Evolutionary conservation across 352 stramenopile genomes (phyloP), one percentile per base, ranked within the genome.

Genomic region (Bremia lactucae): DNA sequence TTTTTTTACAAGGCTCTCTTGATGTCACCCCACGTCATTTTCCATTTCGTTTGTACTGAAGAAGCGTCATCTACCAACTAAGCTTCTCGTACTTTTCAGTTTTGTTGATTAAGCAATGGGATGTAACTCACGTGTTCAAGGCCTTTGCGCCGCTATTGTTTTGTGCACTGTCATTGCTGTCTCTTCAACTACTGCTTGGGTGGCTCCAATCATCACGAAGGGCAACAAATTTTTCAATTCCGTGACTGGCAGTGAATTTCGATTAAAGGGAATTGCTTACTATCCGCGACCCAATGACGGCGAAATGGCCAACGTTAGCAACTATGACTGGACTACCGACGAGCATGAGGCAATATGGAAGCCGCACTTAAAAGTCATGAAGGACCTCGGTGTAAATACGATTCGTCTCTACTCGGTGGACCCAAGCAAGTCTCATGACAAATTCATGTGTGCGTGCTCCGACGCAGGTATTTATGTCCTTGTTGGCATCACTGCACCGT

Each of bases 211-310:
- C 49, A 39, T 80, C 14, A 46, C 52, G 45, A 82, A 81, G 31
- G 77, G 79, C 46, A 90, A 89, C 66, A 93, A 92, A 54, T 84
- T 94, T 39, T 95, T 93, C 54, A 54, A 91, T 51, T 79, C 68
- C 1, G 37, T 61, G 1, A 80, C 66, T 0, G 68, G 70, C n/a
- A 24, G 63, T 7, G 75, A 94, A 47, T 84, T 88, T 36, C 59
- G 69, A 2, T 62, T 84, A 15, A 83, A 83, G 24, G 74, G 74
- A n/a, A 77, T 87, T 48, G 71, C 67, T n/a, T 87, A 87, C 45
- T 84, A 80, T 47, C 75, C 75, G 0, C 68, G 72, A 4, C 72
- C 75, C 11, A 88, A 87, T 55, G 51, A 23, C 9, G 75, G 75
- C 13, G 52, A 82, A 42, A 34, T 85, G 36, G 53, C 59, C 1